Evolutionary conservation across 371 early-diverging fungal species (phyloP).

Genomic region (Circinella minor): DNA sequence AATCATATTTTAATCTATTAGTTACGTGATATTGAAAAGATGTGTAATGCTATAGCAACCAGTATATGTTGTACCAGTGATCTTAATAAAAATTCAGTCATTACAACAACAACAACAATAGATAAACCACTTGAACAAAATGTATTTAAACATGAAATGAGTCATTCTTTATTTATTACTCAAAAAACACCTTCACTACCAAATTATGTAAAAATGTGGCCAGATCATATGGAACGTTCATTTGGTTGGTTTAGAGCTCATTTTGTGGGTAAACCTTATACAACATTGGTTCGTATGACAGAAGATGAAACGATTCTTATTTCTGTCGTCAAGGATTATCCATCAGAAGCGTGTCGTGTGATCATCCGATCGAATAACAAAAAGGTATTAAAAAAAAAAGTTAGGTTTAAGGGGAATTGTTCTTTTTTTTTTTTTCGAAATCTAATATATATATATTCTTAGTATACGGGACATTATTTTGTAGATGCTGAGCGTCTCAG

Average conservation of each 20-base stretch:
- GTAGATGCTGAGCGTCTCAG: constrained; percentile 12
- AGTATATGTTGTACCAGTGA: neutral
- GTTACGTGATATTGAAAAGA: constrained; percentile 5
- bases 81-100: neutral
- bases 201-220: constrained; percentile 22
- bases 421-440: neutral
- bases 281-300: constrained; percentile 22
- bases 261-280: constrained; percentile 31
- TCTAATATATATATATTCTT: constrained; percentile 14
- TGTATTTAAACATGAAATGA: neutral
- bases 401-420: constrained; percentile 24
- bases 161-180: neutral
- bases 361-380: constrained; percentile 31
- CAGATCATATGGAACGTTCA: constrained; percentile 28
- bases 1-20: neutral
- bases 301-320: constrained; percentile 17
- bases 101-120: neutral
- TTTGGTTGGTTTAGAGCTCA: constrained; percentile 27
- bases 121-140: neutral
- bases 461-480: constrained; percentile 18
- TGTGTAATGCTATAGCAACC: constrained; percentile 2
- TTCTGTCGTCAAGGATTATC: constrained; percentile 23
- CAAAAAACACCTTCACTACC: neutral
- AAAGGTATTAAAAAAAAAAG: constrained; percentile 10
- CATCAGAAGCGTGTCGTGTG: constrained; percentile 30